Base-by-base conservation (phyloP, 2,329 filamentous ascomycete species). In the Pseudocercospora musae region DNA sequence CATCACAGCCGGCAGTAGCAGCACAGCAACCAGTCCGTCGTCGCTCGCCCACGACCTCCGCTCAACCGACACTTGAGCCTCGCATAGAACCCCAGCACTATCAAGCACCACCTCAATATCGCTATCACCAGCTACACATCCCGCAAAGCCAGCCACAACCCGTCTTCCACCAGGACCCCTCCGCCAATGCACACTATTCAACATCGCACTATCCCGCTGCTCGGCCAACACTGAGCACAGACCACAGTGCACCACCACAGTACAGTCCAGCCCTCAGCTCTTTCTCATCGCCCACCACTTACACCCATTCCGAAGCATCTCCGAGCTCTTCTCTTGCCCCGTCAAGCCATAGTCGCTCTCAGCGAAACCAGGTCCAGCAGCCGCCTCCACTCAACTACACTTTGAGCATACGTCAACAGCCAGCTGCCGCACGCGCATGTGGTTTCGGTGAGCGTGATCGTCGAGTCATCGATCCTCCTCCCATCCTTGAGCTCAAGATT, bases 371-470 rank as follows among this genome's bases (percentile, higher is more conserved):
- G 58, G 57, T 31, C 60, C 48, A 46, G 13, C 61, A 64, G 53
- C 65, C 67, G 18, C 71, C 71, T 2, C 69, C 74, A 29, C 62
- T 74, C 42, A 65, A 77, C 59, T 82, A 81, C 69, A 75, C 77
- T 54, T 82, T 91, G 60, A 79, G 75, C 49, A 85, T 94, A 65
- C 87, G 91, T 55, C 91, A 95, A 74, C 90, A 94, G 71, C 91
- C 91, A 8, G 81, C 86, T 18, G 90, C 90, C 0, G 91, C 91
- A 58, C 83, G 91, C 68, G 90, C 90, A 46, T 95, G 91, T 71
- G 91, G 91, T 1, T 94, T 92, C 73, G 91, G 91, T 63, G 91
- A 94, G 76, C 83, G 90, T 66, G 91, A 95, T 72, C 85, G 91
- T 42, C 84, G 91, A 65, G 90, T 92, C 15, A 90, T 95, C 66